phyloP scores from a whole-genome alignment of 352 stramenopile genomes.

The Pythium rishiriense region DNA sequence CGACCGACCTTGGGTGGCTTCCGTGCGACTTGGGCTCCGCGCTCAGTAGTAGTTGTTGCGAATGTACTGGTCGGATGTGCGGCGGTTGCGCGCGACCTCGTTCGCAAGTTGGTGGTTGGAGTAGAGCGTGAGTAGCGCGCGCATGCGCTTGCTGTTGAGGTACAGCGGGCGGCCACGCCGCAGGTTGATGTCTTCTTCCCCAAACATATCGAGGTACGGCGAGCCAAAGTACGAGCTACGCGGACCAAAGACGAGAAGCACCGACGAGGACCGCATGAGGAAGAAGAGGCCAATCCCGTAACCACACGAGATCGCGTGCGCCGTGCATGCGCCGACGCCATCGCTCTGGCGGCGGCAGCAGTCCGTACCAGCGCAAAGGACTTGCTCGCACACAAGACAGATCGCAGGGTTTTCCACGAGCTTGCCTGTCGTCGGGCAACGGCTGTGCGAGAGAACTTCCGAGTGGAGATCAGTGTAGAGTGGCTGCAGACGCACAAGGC shows the following conservation, averaged over 20 bases:
- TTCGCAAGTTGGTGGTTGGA: slow-evolving; percentile 80
- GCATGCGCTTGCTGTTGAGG: slow-evolving; percentile 74
- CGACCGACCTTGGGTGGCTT: background rate
- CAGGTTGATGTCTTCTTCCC: slow-evolving; percentile 86
- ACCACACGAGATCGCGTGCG: slow-evolving; percentile 73
- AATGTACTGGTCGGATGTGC: slow-evolving; percentile 87
- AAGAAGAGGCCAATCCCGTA: slow-evolving; percentile 79
- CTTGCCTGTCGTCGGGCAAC: slow-evolving; percentile 72
- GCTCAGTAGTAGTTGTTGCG: slow-evolving; percentile 82
- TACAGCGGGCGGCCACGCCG: slow-evolving; percentile 73
- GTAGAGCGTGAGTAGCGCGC: slow-evolving; percentile 66
- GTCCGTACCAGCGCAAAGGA: slow-evolving; percentile 80
- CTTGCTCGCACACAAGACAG: slow-evolving; percentile 72
- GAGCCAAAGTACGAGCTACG: slow-evolving; percentile 85
- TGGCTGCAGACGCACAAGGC: slow-evolving; percentile 58
- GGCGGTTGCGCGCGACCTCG: slow-evolving; percentile 78
- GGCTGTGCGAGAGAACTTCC: slow-evolving; percentile 65
- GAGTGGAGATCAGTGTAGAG: slow-evolving; percentile 82
- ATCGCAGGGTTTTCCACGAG: slow-evolving; percentile 79
- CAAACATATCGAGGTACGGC: slow-evolving; percentile 88
- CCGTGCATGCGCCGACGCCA: slow-evolving; percentile 72
- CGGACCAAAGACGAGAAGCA: slow-evolving; percentile 71
- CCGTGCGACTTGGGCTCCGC: background rate
- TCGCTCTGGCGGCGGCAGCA: slow-evolving; percentile 72
- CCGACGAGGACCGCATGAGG: slow-evolving; percentile 76